phyloP scores from a whole-genome alignment of 139 green algal species.

The Closterium sp. region DNA sequence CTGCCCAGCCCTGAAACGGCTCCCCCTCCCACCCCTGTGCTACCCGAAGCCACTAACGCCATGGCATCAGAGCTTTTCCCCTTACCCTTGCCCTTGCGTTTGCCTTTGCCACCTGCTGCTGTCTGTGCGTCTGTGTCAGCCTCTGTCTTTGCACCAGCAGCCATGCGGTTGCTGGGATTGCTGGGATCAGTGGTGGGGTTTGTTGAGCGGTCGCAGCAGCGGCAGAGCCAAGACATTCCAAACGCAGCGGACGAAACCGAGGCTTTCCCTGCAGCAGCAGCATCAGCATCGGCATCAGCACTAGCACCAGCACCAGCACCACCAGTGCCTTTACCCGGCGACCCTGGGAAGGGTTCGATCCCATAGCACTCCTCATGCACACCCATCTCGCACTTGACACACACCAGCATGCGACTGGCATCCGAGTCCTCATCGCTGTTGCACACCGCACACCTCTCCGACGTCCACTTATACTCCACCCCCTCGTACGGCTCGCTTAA shows the following conservation, averaged over 20 bases:
- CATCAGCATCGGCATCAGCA: slow-evolving; percentile 7
- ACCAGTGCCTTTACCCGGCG: not conserved
- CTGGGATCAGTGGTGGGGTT: not conserved
- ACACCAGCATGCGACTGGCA: slow-evolving; percentile 36
- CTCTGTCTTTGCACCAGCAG: not conserved
- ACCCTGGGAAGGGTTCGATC: not conserved
- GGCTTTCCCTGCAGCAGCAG: not conserved
- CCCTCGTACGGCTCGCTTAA: slow-evolving; percentile 15
- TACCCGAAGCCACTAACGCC: not conserved
- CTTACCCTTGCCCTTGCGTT: not conserved
- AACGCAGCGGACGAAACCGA: not conserved
- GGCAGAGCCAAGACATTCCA: not conserved
- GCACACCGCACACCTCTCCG: slow-evolving; percentile 42
- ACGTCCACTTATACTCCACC: slow-evolving; percentile 31
- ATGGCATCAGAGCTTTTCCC: not conserved
- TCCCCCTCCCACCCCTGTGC: not conserved
- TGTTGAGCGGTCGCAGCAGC: not conserved
- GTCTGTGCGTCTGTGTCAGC: not conserved
- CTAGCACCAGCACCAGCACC: too few relatives aligned
- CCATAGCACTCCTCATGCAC: slow-evolving; percentile 48
- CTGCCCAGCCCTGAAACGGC: not conserved
- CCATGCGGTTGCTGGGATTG: not conserved
- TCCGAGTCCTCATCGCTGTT: slow-evolving; percentile 19
- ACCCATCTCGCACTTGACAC: slow-evolving; percentile 35
- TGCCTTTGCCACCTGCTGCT: not conserved